Conservation (phyloP, 441 rosid species). For the Omphalea diandra region DNA sequence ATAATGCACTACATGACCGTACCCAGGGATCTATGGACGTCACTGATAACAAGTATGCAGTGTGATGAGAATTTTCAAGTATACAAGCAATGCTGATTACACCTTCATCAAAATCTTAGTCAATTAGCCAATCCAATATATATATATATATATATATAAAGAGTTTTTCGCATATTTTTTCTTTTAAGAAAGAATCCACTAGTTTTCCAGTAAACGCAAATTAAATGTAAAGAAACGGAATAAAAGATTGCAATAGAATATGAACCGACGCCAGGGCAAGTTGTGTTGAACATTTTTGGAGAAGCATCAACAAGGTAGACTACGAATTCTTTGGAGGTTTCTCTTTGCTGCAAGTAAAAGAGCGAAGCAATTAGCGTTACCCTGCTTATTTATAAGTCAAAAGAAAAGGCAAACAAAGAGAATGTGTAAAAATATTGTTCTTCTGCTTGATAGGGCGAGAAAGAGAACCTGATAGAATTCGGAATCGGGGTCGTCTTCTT, state of each 20-base stretch:
- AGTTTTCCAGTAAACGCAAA: background rate
- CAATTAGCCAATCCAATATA: background rate
- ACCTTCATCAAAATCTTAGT: background rate
- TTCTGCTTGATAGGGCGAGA: background rate
- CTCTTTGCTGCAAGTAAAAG: constrained; percentile 45
- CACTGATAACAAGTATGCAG: background rate
- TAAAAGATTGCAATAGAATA: background rate
- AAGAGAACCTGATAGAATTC: constrained; percentile 57
- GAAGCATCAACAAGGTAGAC: constrained; percentile 88
- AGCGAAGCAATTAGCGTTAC: background rate
- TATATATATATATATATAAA: background rate
- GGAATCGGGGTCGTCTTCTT: constrained; percentile 74
- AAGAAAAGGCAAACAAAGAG: background rate
- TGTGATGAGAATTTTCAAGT: background rate
- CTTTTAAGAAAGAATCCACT: background rate
- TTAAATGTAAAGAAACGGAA: background rate
- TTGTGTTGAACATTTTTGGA: constrained; percentile 72
- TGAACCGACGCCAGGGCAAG: constrained; percentile 50
- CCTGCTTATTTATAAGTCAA: background rate
- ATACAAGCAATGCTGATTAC: background rate
- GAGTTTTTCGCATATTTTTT: no score
- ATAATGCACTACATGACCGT: background rate
- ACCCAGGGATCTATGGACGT: background rate
- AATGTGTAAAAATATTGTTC: no score
- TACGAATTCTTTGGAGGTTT: constrained; percentile 61